Conservation (phyloP, 768 basidiomycete genomes). For the Panaeolus papilionaceus region DNA sequence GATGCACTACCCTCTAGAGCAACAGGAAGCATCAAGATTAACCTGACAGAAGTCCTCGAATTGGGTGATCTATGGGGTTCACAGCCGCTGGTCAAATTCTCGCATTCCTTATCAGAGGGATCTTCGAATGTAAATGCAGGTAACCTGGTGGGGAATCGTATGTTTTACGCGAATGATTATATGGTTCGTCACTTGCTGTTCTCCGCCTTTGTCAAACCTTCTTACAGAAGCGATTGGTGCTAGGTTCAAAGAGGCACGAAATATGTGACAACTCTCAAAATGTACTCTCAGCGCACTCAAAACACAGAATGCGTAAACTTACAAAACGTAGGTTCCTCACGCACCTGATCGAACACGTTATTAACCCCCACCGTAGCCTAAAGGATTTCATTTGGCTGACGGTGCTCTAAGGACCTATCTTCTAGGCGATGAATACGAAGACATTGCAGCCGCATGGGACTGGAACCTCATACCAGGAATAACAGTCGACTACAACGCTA, state of each 20-base stretch:
- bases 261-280: constrained; percentile 67
- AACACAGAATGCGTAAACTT: constrained; percentile 73
- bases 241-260: constrained; percentile 67
- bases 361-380: constrained; percentile 42
- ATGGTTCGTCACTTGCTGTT: constrained; percentile 49
- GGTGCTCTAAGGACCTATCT: constrained; percentile 70
- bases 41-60: constrained; percentile 54
- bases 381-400: constrained; percentile 75
- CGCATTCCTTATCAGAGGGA: constrained; percentile 41
- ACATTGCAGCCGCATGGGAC: constrained; percentile 76
- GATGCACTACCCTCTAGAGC: constrained; percentile 44
- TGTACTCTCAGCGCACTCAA: constrained; percentile 62
- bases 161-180: constrained; percentile 74
- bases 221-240: background rate
- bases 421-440: constrained; percentile 72
- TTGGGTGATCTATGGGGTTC: constrained; percentile 63
- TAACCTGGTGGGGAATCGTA: constrained; percentile 57
- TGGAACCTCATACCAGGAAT: constrained; percentile 81
- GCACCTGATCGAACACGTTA: background rate
- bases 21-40: constrained; percentile 60
- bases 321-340: constrained; percentile 54
- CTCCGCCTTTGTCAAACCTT: background rate
- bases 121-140: constrained; percentile 60
- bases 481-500: constrained; percentile 67
- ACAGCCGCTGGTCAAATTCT: constrained; percentile 42